A percentile compares a stretch with the other conserved stretches of the same genome.
phyloP scores from a whole-genome alignment of 192 early-diverging fungal genomes.

The Coemansia furcata region DNA sequence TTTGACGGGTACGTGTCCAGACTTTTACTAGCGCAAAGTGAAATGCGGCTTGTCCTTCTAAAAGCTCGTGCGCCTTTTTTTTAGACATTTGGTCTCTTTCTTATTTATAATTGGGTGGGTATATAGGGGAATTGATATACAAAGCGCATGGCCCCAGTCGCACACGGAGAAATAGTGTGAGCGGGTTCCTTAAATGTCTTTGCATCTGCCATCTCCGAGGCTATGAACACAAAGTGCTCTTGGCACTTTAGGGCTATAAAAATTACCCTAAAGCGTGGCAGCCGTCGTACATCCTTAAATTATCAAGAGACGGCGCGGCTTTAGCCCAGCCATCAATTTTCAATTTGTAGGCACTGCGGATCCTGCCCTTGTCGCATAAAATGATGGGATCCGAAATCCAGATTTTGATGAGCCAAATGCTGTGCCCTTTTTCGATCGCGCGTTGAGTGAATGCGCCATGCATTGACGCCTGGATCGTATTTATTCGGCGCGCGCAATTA shows the following conservation, averaged over 20 bases:
- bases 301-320: not conserved
- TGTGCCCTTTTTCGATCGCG: not conserved
- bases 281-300: constrained; percentile 39
- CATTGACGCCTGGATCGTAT: not conserved
- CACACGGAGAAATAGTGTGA: constrained; percentile 11
- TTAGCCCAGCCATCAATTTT: not conserved
- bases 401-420: not conserved
- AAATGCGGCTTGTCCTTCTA: not conserved
- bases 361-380: not conserved
- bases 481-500: not conserved
- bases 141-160: constrained; percentile 36
- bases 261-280: constrained; percentile 37
- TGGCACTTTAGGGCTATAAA: constrained; percentile 41
- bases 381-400: constrained; percentile 6
- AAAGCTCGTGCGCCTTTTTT: not conserved
- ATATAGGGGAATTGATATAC: constrained; percentile 12
- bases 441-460: not conserved
- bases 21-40: not conserved
- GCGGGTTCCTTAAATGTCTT: constrained; percentile 41
- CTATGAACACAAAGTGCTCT: constrained; percentile 16
- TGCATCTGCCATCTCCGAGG: constrained; percentile 46
- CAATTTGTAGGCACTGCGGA: not conserved
- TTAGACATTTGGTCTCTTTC: not conserved
- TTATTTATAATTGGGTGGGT: not conserved
- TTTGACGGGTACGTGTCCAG: not conserved